Base-by-base conservation (phyloP, 1,284 basidiomycete species). In the Calocybe gambosa region DNA sequence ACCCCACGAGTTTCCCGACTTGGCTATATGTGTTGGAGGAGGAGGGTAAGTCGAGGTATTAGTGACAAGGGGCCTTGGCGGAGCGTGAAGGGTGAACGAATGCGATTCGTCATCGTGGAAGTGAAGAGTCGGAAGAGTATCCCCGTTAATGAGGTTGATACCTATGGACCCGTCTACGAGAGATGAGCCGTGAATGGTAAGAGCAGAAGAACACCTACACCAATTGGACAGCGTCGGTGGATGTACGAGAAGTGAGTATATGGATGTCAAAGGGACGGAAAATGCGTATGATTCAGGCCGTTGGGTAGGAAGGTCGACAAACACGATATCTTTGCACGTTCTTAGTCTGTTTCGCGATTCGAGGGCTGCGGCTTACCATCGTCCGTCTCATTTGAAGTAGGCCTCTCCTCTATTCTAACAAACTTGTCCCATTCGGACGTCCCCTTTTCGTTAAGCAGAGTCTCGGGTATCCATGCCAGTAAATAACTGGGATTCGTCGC, bases 91-190 rank as follows among this genome's bases (percentile, higher is more conserved):
- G 19, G 76, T 77, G 64, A 84, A 79, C 6, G 90, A 92, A 25
- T 77, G 79, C 0, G 91, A 93, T 63, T 96, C 93, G 55, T 98
- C 94, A 59, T 98, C 95, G 62, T 98, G 95, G 63, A 98, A 98
- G 65, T 93, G 83, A 3, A 99, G 75, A 0, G 89, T 93, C 0
- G 93, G 92, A 0, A 97, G 75, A 0, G 92, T 93, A 33, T 91
- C 78, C 10, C 93, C 93, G 52, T 87, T 94, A 45, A 85, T 86
- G 33, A 97, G 79, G 61, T 94, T 95, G 52, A 91, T 77, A 21
- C 78, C 81, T 54, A 87, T 78, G 16, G 85, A 84, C 5, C 85
- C 84, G 59, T 89, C 85, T 87, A 46, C 20, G 43, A 25, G 31
- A 31, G 21, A 16, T 53, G 31, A 52, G 49, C n/a, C 31, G 33